phyloP scores from a whole-genome alignment of 2,329 filamentous ascomycete genomes.

The Paramyrothecium sp. region DNA sequence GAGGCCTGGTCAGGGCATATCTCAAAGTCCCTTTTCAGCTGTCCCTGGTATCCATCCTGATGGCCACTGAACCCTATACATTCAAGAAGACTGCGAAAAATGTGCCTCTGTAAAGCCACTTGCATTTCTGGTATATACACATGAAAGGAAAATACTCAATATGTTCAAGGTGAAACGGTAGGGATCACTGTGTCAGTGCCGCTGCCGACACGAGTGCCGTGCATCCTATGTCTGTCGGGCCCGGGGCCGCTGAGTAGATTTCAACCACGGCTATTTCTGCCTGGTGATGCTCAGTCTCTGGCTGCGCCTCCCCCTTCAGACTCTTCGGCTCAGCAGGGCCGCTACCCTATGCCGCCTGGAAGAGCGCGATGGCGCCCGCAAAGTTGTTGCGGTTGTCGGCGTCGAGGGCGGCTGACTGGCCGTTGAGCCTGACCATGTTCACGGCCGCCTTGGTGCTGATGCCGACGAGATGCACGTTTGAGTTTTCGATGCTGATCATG shows the following conservation, averaged over 20 bases:
- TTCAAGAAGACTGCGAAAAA: no score
- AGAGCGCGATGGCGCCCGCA: slow-evolving; percentile 59
- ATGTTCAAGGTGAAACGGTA: background rate
- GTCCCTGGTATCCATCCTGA: background rate
- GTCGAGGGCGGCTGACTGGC: slow-evolving; percentile 50
- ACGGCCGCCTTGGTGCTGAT: slow-evolving; percentile 72
- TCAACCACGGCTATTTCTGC: no score
- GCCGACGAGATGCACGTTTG: slow-evolving; percentile 63
- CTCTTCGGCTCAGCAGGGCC: no score
- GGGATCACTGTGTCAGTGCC: no score
- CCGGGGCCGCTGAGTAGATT: no score
- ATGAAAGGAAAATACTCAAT: background rate
- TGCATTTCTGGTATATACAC: background rate
- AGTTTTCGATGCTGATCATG: slow-evolving; percentile 72
- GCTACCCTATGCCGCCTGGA: slow-evolving; percentile 27
- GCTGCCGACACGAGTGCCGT: no score
- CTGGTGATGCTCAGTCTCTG: no score
- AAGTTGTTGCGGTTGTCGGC: slow-evolving; percentile 65
- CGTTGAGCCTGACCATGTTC: slow-evolving; percentile 70
- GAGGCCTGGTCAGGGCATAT: background rate
- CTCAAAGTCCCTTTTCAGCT: background rate
- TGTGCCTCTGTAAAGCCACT: no score
- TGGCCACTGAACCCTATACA: no score
- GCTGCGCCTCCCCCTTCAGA: no score
- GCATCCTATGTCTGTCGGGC: no score